Evolutionary conservation across 495 filamentous ascomycete genomes (phyloP), one percentile per base, ranked within the genome.

Genomic region (Amphirosellinia nigrospora): DNA sequence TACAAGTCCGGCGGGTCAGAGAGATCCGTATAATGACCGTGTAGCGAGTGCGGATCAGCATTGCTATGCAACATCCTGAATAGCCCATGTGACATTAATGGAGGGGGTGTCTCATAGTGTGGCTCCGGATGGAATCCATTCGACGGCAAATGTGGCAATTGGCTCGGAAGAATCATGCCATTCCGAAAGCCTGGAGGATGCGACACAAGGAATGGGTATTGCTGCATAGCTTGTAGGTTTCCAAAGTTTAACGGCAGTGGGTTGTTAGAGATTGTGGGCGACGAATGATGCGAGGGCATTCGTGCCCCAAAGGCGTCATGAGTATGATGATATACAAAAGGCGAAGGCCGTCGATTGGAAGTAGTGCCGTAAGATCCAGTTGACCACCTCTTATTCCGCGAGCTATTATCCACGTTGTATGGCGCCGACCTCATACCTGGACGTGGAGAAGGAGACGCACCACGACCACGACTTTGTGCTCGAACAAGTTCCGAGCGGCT

Each of bases 1-100:
- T 91, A 93, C 60, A 93, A 81, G 78, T 94, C 90, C 38, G 92
- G 92, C 5, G 91, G 89, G 65, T 90, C 88, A 6, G 89, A 86
- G 21, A 88, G 82, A 71, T 92, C 89, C 5, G 89, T 81, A 73
- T 90, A 90, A 73, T 89, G 89, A 53, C 81, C 85, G 56, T 87
- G 85, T 38, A 88, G 80, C 0, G 86, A 83, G 75, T 89, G 86
- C 21, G 88, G 85, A 50, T 91, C 88, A 10, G 87, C 86, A 76
- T 91, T 91, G 80, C 87, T 90, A 72, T 90, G 88, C 3, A 92
- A 83, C 83, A 90, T 89, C 59, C 89, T 86, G 76, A 91, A 89
- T 0, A 90, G 79, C 21, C 89, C 89, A 73, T 91, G 87, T 5
- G 89, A 90, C 19, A 89, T 81, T 39, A 90, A 76, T 30, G 86